Evolutionary conservation across 495 filamentous ascomycete genomes (phyloP), one percentile per base, ranked within the genome.

Genomic region (Tricharina praecox): DNA sequence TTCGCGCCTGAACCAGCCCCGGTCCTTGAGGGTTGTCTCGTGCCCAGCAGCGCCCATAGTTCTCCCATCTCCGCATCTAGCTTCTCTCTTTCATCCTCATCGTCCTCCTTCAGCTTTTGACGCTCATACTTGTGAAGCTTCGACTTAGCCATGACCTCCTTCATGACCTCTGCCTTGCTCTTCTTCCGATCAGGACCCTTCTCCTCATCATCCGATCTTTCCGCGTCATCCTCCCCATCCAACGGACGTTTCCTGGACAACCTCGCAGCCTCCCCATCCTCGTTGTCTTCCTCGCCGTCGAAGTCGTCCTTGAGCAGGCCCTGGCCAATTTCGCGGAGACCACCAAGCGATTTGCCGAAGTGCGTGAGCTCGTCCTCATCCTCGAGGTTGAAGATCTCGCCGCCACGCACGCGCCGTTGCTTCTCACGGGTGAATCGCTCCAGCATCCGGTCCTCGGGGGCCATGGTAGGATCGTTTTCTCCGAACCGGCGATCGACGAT

Each of bases 131-230:
- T 96, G 69, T 94, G 70, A 23, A 82, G 71, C 61, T 96, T 99
- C 2, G 92, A 96, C 64, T 96, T 99, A 30, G 86, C 81, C 50
- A 96, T 96, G 50, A 96, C 76, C 63, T 97, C 92, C 54, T 88
- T 81, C 80, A 95, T 94, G 25, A 96, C 82, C 60, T 99, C 90
- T 38, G 85, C 75, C 62, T 88, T 95, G 16, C 77, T 81, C 66
- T 93, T 99, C 60, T 93, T 93, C 35, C 77, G 71, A 51, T 83
- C 80, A 0, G 82, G 78, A 1, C 43, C 62, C 40, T 67, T 53
- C 21, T 75, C 70, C 21, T 68, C 72, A 23, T 64, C 70, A 1
- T 63, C 70, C 9, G 55, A 61, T 2, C 60, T 59, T 18, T 68
- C 65, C 15, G 67, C 71, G 4, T 61, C 69, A 3, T 62, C 64